Evolutionary conservation across 805 yeast genomes (phyloP).

Genomic region (Komagataella ulmi): DNA sequence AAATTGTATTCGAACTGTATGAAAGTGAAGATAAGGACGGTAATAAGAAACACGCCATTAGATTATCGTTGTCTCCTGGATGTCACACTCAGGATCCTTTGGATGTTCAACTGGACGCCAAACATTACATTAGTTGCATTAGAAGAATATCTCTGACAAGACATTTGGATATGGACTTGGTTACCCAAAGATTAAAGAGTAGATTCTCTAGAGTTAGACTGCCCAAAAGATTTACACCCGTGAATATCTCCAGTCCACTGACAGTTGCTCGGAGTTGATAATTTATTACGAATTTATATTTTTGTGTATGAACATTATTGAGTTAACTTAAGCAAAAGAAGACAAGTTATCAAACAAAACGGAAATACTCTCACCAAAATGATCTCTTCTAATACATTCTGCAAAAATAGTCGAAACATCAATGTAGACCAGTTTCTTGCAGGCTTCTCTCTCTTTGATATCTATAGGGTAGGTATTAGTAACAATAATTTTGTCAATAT

Average conservation of each 20-base stretch:
- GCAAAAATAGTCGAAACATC: conserved; percentile 94
- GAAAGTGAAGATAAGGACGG: conserved; percentile 62
- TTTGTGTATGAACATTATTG: conserved; percentile 1
- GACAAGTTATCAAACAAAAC: conserved; percentile 84
- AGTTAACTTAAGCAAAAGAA: conserved; percentile 18
- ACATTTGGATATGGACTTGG: conserved; percentile 85
- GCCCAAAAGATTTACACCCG: conserved; percentile 88
- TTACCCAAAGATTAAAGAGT: conserved; percentile 65
- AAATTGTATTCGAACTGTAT: conserved; percentile 85
- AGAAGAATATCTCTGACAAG: conserved; percentile 84
- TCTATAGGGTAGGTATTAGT: conserved; percentile 93
- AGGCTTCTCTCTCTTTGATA: conserved; percentile 38
- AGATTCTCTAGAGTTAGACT: conserved; percentile 78
- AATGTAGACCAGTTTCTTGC: conserved; percentile 68
- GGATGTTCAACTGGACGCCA: conserved; percentile 91
- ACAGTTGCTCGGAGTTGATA: conserved; percentile 7
- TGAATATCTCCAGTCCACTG: conserved; percentile 66
- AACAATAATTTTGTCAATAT: conserved; percentile 84
- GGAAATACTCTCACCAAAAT: conserved; percentile 93
- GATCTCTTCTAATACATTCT: conserved; percentile 97
- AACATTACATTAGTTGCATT: conserved; percentile 93
- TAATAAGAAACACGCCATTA: conserved; percentile 74
- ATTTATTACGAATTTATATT: not conserved
- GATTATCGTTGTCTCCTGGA: conserved; percentile 92
- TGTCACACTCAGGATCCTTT: conserved; percentile 97